Percentiles rank a stretch among this genome's conserved stretches.
phyloP scores from a whole-genome alignment of 202 grass and related monocot genomes.

The Alloteropsis angusta region DNA sequence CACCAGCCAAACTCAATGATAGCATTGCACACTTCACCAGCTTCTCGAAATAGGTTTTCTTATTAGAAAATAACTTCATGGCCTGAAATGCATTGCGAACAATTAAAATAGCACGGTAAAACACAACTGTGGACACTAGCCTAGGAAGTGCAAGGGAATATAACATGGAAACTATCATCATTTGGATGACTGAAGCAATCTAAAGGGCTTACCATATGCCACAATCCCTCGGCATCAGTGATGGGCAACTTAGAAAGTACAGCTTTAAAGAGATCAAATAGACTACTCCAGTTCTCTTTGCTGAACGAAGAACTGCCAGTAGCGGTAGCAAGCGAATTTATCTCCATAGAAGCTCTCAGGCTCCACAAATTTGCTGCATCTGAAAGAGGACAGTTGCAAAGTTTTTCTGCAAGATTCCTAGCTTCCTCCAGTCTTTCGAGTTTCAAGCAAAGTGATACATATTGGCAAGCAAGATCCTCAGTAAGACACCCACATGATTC shows the following conservation, averaged over 20 bases:
- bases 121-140: neutral
- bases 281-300: slow-evolving; percentile 43
- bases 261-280: slow-evolving; percentile 58
- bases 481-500: slow-evolving; percentile 60
- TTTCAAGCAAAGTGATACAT: slow-evolving; percentile 54
- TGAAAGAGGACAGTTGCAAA: slow-evolving; percentile 59
- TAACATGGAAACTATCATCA: neutral
- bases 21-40: slow-evolving; percentile 41
- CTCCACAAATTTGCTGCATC: slow-evolving; percentile 55
- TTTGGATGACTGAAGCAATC: neutral
- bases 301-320: slow-evolving; percentile 30
- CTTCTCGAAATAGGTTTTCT: slow-evolving; percentile 52
- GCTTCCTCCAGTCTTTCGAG: slow-evolving; percentile 59
- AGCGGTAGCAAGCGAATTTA: slow-evolving; percentile 39
- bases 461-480: slow-evolving; percentile 76
- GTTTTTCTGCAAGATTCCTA: slow-evolving; percentile 55
- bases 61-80: slow-evolving; percentile 61
- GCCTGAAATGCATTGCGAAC: slow-evolving; percentile 31
- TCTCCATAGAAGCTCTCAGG: slow-evolving; percentile 66
- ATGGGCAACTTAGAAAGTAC: slow-evolving; percentile 43
- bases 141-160: neutral
- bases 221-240: slow-evolving; percentile 55
- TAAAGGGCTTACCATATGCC: slow-evolving; percentile 60
- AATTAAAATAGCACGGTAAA: neutral
- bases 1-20: slow-evolving; percentile 47